Base-by-base conservation (phyloP, 2,329 filamentous ascomycete genomes). In the Diaporthe velutina region DNA sequence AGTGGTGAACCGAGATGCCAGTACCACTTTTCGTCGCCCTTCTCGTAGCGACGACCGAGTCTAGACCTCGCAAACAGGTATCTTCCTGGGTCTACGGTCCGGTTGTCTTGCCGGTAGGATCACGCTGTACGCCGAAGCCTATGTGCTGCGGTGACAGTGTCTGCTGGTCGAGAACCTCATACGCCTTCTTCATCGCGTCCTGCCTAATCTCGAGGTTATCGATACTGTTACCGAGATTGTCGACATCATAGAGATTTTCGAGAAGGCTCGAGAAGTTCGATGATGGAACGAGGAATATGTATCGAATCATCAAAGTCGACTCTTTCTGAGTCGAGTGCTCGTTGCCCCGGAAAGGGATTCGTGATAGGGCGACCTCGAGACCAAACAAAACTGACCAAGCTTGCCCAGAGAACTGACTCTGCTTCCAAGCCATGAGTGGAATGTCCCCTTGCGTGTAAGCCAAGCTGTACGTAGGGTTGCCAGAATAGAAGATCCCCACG, bases 301-400 rank as follows among this genome's bases (percentile, higher is more conserved):
- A 55, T 4, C 48, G 66, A 54, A 55, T 55, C 35, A 30, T 55
- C 35, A 55, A 13, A 38, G n/a, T 15, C 15, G 33, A 38, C 35
- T 70, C 66, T 17, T 22, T 10, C 17, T 4, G 3, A 54, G 48
- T 70, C 10, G 66, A 70, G 38, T 42, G 38, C 54, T 57, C 50
- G 12, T n/a, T 13, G 15, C 4, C 4, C 12, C 8, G 0, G 12
- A 42, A 70, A 3, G n/a, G 48, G 12, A 70, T 70, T 4, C 22
- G 4, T 9, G 66, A 25, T 12, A 70, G n/a, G 33, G 50, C 66
- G 25, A 70, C 48, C 52, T 70, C 48, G n/a, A 55, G 66, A 15
- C 35, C 48, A n/a, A 70, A 70, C n/a, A 70, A n/a, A 10, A 57
- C 35, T 42, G 50, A 30, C 66, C 66, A 70, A 3, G 7, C 19